Conservation (phyloP, 306 rosid genomes). For the Medicago truncatula region MtrunA17r5.0-ANR NC_053046.1:434001-434500, state of each 20-base stretch:
- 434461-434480: conserved; percentile 95
- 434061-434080: no score
- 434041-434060: neutral
- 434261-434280: conserved; percentile 50
- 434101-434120: no score
- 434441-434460: conserved; percentile 92
- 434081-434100: no score
- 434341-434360: conserved; percentile 88
- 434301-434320: conserved; percentile 99
- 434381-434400: conserved; percentile 86
- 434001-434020: conserved; percentile 28
- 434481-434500: conserved; percentile 82
- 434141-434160: no score
- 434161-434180: no score
- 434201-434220: no score
- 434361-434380: conserved; percentile 87
- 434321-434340: conserved; percentile 93
- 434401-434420: conserved; percentile 86
- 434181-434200: no score
- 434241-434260: neutral
- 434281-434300: conserved; percentile 97
- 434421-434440: conserved; percentile 94
- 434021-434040: conserved; percentile 17
- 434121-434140: no score
- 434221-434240: no score